Conservation (phyloP, 2,329 filamentous ascomycete species). For the Cryphonectria nitschkei region DNA sequence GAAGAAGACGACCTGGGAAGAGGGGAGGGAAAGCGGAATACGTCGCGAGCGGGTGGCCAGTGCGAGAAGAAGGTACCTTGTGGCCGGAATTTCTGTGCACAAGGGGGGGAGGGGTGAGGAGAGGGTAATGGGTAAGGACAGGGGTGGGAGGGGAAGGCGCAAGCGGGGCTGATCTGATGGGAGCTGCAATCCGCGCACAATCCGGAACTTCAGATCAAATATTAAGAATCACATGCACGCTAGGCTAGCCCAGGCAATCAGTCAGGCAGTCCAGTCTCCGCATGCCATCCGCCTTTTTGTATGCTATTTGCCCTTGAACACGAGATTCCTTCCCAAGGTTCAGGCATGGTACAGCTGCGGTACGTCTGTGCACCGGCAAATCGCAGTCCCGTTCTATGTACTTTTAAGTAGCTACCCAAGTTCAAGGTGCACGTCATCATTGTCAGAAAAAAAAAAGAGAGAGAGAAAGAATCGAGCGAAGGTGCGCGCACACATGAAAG, state of each 20-base stretch:
- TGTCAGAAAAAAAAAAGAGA: background rate
- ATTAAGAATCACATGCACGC: constrained; percentile 2
- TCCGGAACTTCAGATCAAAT: constrained; percentile 1
- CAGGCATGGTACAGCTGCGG: background rate
- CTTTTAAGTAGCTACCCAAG: background rate
- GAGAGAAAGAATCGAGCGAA: background rate
- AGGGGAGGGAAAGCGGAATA: constrained; percentile 23
- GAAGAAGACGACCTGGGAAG: background rate
- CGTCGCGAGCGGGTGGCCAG: constrained; percentile 23
- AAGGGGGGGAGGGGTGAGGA: background rate
- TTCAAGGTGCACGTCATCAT: background rate
- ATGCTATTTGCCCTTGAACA: background rate
- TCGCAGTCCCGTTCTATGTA: background rate
- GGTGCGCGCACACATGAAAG: background rate
- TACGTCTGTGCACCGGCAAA: background rate
- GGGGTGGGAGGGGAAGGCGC: background rate
- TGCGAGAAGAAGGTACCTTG: constrained; percentile 8
- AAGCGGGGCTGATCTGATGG: constrained; percentile 8
- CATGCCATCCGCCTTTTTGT: background rate
- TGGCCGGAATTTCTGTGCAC: constrained; percentile 3
- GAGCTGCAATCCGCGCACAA: background rate
- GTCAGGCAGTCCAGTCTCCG: background rate
- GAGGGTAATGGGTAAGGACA: background rate
- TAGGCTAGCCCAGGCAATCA: constrained; percentile 3
- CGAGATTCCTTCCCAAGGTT: background rate